Conservation (phyloP, 2,329 filamentous ascomycete species). For the Exophiala spinifera region DNA sequence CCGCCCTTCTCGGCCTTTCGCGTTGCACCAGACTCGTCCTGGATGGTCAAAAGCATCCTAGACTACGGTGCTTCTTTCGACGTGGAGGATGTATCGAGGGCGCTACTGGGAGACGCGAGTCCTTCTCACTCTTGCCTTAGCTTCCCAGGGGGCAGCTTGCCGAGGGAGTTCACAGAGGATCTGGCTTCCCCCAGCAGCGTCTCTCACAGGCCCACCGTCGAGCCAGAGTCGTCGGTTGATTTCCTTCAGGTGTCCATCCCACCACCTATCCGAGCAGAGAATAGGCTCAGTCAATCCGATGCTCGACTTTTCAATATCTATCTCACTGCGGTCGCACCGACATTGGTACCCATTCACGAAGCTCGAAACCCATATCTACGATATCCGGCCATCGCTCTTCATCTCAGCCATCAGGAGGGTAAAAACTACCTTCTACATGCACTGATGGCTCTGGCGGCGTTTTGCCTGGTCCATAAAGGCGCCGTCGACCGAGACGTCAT, state of each 20-base stretch:
- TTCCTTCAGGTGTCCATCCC: background rate
- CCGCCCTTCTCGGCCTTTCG: background rate
- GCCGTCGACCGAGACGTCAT: background rate
- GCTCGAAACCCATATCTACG: constrained; percentile 1
- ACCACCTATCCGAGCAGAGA: background rate
- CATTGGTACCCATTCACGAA: background rate
- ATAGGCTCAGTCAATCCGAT: background rate
- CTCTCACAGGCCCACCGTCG: background rate
- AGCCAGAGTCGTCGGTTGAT: background rate
- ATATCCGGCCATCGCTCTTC: constrained; percentile 7
- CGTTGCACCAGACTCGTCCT: background rate
- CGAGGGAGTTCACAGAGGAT: background rate
- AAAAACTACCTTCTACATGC: constrained; percentile 1
- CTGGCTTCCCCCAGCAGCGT: background rate
- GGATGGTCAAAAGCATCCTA: background rate
- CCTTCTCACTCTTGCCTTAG: background rate
- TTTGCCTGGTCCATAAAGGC: background rate
- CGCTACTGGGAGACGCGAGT: background rate
- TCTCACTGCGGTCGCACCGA: background rate
- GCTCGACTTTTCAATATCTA: background rate
- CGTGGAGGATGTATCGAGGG: background rate
- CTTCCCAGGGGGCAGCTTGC: background rate
- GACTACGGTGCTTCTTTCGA: background rate
- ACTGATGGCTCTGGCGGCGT: background rate
- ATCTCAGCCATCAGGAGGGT: background rate